Evolutionary conservation across 345 rosid species (phyloP), one percentile per base, ranked within the genome.

Genomic region (Euphorbia lathyris): DNA sequence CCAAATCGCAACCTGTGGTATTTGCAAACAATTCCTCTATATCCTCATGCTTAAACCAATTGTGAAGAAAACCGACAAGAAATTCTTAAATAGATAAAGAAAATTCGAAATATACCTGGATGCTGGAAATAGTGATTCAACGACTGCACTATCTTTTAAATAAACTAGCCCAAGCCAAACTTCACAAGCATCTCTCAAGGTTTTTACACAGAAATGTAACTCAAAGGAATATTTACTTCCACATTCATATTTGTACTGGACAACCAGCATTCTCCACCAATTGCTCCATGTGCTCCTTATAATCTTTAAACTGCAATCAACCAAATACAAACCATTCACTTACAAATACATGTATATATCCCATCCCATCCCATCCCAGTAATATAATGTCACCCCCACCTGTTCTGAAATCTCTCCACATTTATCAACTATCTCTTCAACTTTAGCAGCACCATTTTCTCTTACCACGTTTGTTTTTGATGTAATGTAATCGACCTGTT

Each of bases 401-500:
- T 95, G 87, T 75, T 86, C 80, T 36, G 83, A 83, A 51, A 89
- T 70, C 80, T 87, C 91, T 78, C 85, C 91, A 25, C 85, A 75
- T 84, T 86, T 92, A 50, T 40, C 27, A 16, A 82, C 77, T 73
- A 88, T 65, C 45, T 74, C 79, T 60, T 82, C 82, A 69, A 83
- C 84, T 84, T 86, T 83, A 63, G 82, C 85, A 68, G 83, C 90
- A 67, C 83, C 84, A 13, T 86, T 81, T 74, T 92, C 91, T 70
- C 79, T 85, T 30, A 82, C 86, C 62, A 74, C 67, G 60, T 78
- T 85, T 69, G 81, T 78, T 85, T 83, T 84, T 47, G 74, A 75
- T 13, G 85, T 83, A 66, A 83, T 82, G 42, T 88, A 81, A 79
- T 90, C 98, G 69, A 84, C 92, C 99, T 95, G 66, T 65, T 59